Percentiles rank a stretch among this genome's conserved stretches.
phyloP scores from a whole-genome alignment of 768 basidiomycete genomes.

The Russula abietina region DNA sequence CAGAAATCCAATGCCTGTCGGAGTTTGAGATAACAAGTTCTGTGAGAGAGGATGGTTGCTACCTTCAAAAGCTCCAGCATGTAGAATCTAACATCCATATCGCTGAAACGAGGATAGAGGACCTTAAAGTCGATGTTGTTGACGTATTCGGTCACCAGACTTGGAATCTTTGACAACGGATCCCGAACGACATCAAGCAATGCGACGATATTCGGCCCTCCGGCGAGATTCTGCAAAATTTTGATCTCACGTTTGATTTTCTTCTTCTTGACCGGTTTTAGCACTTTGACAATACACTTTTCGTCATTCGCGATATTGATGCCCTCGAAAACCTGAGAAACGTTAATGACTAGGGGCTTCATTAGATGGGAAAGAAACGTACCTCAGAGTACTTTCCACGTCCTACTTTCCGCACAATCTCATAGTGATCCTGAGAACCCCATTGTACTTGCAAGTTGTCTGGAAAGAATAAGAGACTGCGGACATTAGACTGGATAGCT shows the following conservation, averaged over 20 bases:
- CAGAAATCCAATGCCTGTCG: constrained; percentile 88
- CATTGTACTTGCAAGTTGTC: constrained; percentile 97
- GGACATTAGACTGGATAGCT: not conserved
- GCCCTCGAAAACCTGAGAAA: constrained; percentile 78
- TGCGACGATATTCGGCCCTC: constrained; percentile 91
- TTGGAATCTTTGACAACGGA: constrained; percentile 93
- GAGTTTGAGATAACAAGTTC: constrained; percentile 7
- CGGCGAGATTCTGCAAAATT: constrained; percentile 92
- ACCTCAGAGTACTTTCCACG: constrained; percentile 95
- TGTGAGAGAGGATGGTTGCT: constrained; percentile 8
- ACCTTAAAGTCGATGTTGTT: constrained; percentile 98
- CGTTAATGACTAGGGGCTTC: not conserved
- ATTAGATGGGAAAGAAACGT: constrained; percentile 24
- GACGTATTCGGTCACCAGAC: constrained; percentile 94
- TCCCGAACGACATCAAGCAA: constrained; percentile 95
- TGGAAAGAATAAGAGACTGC: constrained; percentile 31
- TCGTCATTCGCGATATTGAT: constrained; percentile 86
- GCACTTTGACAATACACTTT: constrained; percentile 97
- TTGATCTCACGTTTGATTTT: constrained; percentile 99
- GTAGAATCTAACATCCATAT: constrained; percentile 94
- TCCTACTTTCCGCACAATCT: constrained; percentile 95
- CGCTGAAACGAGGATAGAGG: constrained; percentile 91
- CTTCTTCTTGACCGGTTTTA: constrained; percentile 99
- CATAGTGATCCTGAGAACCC: constrained; percentile 96
- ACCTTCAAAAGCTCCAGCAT: constrained; percentile 95